These are phyloP conservation scores for Monosporascus sp. DNA, from an alignment of 2,329 filamentous ascomycete species.

Conservation along the genomic window DNA sequence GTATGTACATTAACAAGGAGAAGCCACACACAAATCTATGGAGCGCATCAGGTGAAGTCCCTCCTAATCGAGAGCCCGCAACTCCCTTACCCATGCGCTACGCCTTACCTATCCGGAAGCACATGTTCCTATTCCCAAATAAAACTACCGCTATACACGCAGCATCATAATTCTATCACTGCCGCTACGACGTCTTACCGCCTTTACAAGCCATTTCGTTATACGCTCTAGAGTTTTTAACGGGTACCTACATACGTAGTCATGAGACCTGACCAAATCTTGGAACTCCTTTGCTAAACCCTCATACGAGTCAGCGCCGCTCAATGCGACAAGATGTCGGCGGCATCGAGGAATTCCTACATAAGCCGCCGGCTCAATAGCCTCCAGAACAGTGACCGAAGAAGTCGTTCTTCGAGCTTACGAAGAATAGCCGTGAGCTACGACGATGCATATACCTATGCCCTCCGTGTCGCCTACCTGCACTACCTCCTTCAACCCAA, in stretches of 20 bases:
- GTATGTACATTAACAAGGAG: too few species aligned
- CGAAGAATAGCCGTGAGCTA: slow-evolving; percentile 47
- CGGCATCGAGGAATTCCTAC: slow-evolving; percentile 43
- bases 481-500: slow-evolving; percentile 90
- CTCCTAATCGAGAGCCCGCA: too few species aligned
- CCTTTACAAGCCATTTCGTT: neutral
- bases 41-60: too few species aligned
- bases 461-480: slow-evolving; percentile 84
- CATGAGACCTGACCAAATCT: slow-evolving; percentile 3
- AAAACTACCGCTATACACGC: neutral
- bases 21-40: too few species aligned
- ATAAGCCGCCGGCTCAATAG: slow-evolving; percentile 40
- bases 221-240: slow-evolving; percentile 66
- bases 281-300: neutral
- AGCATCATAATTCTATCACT: neutral
- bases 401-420: slow-evolving; percentile 42
- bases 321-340: slow-evolving; percentile 39
- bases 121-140: neutral
- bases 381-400: slow-evolving; percentile 35
- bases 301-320: neutral
- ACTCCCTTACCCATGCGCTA: neutral
- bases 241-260: slow-evolving; percentile 75
- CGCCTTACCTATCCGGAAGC: neutral
- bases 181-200: neutral
- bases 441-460: slow-evolving; percentile 87